Conservation (phyloP, 768 basidiomycete species). For the Macrolepiota dolichaula region DNA sequence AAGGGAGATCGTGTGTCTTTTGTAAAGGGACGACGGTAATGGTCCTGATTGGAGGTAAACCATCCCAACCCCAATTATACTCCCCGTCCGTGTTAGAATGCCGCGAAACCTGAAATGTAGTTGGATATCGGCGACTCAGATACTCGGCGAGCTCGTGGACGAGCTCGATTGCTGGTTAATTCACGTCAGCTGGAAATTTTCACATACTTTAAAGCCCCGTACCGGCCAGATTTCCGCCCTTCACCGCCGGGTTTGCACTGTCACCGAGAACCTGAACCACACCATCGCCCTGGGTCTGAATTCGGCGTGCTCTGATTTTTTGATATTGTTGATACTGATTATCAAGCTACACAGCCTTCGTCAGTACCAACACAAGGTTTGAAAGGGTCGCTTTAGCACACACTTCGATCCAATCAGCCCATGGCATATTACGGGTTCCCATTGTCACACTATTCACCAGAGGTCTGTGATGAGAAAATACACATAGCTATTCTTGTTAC, state of each 20-base stretch:
- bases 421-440: constrained; percentile 65
- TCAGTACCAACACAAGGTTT: background rate
- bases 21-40: constrained; percentile 49
- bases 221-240: constrained; percentile 39
- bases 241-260: constrained; percentile 33
- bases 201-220: background rate
- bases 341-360: constrained; percentile 44
- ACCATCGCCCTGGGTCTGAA: constrained; percentile 45
- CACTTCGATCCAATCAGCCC: constrained; percentile 74
- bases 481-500: constrained; percentile 19
- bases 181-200: background rate
- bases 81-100: constrained; percentile 20
- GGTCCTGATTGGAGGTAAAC: constrained; percentile 44
- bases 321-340: constrained; percentile 52
- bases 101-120: constrained; percentile 49
- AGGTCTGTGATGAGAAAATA: background rate
- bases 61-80: constrained; percentile 37
- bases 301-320: constrained; percentile 53
- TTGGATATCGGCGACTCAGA: constrained; percentile 59
- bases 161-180: constrained; percentile 52
- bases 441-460: constrained; percentile 53
- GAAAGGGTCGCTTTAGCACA: constrained; percentile 9
- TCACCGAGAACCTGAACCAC: constrained; percentile 48
- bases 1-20: constrained; percentile 48
- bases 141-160: constrained; percentile 70